A percentile compares a stretch with the other conserved stretches of the same genome.
These are phyloP conservation scores for Fusarium decemcellulare DNA, from an alignment of 2,329 filamentous ascomycete species.

Conservation along the genomic window DNA sequence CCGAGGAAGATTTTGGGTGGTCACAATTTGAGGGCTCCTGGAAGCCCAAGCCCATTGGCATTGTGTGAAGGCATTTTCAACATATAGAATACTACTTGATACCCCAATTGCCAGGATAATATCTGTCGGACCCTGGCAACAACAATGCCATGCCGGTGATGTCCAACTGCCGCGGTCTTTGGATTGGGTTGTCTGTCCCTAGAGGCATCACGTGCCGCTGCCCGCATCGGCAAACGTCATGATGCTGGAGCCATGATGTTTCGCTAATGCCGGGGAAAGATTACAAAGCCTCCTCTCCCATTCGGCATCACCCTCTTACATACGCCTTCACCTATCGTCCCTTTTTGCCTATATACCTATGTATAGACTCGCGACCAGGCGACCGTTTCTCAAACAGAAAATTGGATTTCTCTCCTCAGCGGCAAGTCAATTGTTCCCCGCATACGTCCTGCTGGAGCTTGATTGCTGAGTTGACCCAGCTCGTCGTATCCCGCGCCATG, in stretches of 20 bases:
- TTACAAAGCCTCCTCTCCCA: slow-evolving; percentile 45
- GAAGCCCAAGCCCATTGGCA: slow-evolving; percentile 71
- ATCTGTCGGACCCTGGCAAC: background rate
- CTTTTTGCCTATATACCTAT: slow-evolving; percentile 46
- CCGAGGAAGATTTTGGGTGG: slow-evolving; percentile 57
- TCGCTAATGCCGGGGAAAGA: slow-evolving; percentile 26
- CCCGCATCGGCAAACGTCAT: slow-evolving; percentile 41
- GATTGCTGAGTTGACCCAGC: slow-evolving; percentile 23
- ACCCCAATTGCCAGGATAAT: slow-evolving; percentile 9
- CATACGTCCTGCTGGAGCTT: background rate
- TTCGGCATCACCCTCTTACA: slow-evolving; percentile 36
- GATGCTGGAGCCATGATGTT: slow-evolving; percentile 36
- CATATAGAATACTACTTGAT: slow-evolving; percentile 17
- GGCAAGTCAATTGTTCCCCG: slow-evolving; percentile 31
- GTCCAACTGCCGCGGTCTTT: background rate
- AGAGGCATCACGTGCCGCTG: slow-evolving; percentile 40
- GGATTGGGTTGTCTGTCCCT: background rate
- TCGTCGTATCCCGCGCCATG: slow-evolving; percentile 65
- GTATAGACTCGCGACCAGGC: slow-evolving; percentile 58
- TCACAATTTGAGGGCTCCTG: slow-evolving; percentile 65
- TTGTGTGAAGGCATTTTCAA: slow-evolving; percentile 54
- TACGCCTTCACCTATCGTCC: background rate
- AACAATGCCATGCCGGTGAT: background rate
- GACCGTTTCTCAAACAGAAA: slow-evolving; percentile 52
- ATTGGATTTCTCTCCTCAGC: slow-evolving; percentile 41